Conservation (phyloP, 345 rosid genomes). For the Microcos paniculata region DNA sequence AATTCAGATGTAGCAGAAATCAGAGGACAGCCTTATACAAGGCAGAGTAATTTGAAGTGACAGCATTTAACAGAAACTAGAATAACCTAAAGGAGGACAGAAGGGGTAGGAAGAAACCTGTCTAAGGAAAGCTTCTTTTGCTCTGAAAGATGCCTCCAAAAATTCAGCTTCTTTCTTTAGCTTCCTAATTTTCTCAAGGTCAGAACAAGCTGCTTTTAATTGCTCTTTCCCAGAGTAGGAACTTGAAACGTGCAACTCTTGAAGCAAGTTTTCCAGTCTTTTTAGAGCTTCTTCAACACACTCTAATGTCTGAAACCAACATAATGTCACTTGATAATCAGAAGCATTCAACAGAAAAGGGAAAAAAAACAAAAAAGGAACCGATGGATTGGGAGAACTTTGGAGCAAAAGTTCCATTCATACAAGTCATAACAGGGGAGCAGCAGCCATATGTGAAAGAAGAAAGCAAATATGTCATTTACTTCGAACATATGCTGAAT, state of each 20-base stretch:
- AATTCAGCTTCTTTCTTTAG: slow-evolving; percentile 98
- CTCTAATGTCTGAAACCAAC: slow-evolving; percentile 73
- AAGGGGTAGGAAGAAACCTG: slow-evolving; percentile 50
- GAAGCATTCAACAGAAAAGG: slow-evolving; percentile 10
- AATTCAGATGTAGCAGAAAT: not conserved
- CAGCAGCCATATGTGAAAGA: not conserved
- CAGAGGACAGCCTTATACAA: not conserved
- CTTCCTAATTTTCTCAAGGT: slow-evolving; percentile 93
- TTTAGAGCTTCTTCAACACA: slow-evolving; percentile 87
- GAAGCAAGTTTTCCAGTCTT: slow-evolving; percentile 81
- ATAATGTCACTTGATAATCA: slow-evolving; percentile 18
- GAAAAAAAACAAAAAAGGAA: no score
- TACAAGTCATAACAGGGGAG: slow-evolving; percentile 9
- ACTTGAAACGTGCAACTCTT: slow-evolving; percentile 71
- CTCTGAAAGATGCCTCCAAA: slow-evolving; percentile 95
- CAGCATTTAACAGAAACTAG: not conserved
- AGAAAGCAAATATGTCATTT: not conserved
- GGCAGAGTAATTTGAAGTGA: not conserved
- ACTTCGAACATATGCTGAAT: slow-evolving; percentile 3
- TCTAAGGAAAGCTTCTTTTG: slow-evolving; percentile 82
- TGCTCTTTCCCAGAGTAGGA: slow-evolving; percentile 83
- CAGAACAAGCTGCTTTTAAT: slow-evolving; percentile 91
- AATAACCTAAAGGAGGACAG: not conserved
- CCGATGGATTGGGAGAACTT: not conserved
- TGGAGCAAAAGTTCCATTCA: not conserved